Evolutionary conservation across 2,329 filamentous ascomycete species (phyloP), one percentile per base, ranked within the genome.

Genomic region (Colletotrichum aenigma): DNA sequence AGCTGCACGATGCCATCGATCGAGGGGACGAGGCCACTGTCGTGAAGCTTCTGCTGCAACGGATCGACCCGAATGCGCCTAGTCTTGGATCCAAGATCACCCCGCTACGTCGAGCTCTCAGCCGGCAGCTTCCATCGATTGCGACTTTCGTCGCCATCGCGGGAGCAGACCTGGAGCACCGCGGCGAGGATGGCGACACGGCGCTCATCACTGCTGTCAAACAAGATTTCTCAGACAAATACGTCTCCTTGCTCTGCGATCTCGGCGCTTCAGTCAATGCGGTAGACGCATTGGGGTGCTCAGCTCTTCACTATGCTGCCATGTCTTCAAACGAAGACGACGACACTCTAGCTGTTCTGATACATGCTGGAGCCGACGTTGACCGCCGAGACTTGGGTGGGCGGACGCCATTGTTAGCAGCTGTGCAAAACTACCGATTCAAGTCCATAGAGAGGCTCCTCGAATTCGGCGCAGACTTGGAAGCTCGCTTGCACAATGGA

Each of bases 1-100:
- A 79, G 58, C 65, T 81, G 24, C 80, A 81, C 66, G 71, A 77
- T 18, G 80, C 80, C 70, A 81, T 81, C 38, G 79, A 81, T 26
- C 65, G 67, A 52, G 74, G 62, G 32, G 79, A 80, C 32, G 70
- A 71, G 12, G 70, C 75, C 12, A 74, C 78, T 58, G 76, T 81
- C 24, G 74, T 80, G 12, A 74, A 71, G 60, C 75, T 81, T 4
- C 69, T 81, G 12, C 67, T 78, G 30, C 73, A 78, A 28, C 65
- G 76, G 7, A 77, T 78, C 36, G 75, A 80, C 58, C 79, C 79
- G 13, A 79, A 78, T 61, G 64, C 77, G 12, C 73, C 70, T 24
- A 72, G 70, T 10, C 56, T 73, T 7, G 76, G 75, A 30, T 77
- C 75, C 7, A 74, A 62, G 28, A 38, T 76, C 8, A 71, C 78